These are phyloP conservation scores for Cyberlindnera nakhonratchasimensis DNA, from an alignment of 805 yeast species.

Conservation along the genomic window DNA sequence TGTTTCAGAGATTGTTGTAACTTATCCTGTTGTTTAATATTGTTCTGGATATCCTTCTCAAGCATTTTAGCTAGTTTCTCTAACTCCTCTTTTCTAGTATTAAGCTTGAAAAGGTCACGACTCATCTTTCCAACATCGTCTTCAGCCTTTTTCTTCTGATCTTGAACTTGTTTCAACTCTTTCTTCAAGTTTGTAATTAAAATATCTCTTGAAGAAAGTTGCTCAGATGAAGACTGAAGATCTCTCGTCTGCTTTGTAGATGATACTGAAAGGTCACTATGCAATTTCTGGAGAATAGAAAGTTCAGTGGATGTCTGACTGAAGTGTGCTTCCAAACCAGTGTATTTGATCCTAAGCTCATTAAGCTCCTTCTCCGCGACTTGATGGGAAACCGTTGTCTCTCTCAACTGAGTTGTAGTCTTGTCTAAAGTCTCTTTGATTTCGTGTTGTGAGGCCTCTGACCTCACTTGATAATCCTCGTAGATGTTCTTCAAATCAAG, in stretches of 20 bases:
- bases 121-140: slow-evolving; percentile 90
- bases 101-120: slow-evolving; percentile 67
- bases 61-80: slow-evolving; percentile 41
- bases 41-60: slow-evolving; percentile 30
- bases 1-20: slow-evolving; percentile 19
- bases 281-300: slow-evolving; percentile 30
- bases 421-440: slow-evolving; percentile 21
- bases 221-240: slow-evolving; percentile 14
- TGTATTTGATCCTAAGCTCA: slow-evolving; percentile 19
- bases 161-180: slow-evolving; percentile 26
- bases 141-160: slow-evolving; percentile 63
- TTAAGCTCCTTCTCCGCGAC: slow-evolving; percentile 18
- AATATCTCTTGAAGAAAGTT: slow-evolving; percentile 21
- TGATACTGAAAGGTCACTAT: slow-evolving; percentile 31
- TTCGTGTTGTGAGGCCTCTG: slow-evolving; percentile 31
- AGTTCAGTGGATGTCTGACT: slow-evolving; percentile 13
- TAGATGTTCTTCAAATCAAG: slow-evolving; percentile 37
- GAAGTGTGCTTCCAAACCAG: slow-evolving; percentile 21
- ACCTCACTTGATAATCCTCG: slow-evolving; percentile 30
- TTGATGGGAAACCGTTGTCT: slow-evolving; percentile 12
- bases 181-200: slow-evolving; percentile 25
- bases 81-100: slow-evolving; percentile 52
- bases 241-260: slow-evolving; percentile 36
- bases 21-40: slow-evolving; percentile 24
- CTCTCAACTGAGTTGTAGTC: slow-evolving; percentile 13